Conservation (phyloP, 352 stramenopile genomes). For the Globisporangium splendens region DNA sequence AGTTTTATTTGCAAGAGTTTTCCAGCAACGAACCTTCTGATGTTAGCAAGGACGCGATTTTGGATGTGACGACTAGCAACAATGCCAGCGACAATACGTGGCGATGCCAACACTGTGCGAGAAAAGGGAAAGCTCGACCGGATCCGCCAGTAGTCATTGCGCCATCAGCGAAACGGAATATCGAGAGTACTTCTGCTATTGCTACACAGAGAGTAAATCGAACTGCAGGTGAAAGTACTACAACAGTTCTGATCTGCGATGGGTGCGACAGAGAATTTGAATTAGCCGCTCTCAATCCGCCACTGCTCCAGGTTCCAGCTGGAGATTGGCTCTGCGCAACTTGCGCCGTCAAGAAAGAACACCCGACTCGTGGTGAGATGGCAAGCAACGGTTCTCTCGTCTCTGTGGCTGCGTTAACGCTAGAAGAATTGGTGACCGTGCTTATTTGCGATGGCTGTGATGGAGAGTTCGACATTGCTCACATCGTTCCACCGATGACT, state of each 20-base stretch:
- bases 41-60: constrained; percentile 17
- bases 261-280: constrained; percentile 25
- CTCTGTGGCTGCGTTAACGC: background rate
- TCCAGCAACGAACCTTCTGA: constrained; percentile 26
- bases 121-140: background rate
- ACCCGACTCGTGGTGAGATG: background rate
- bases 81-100: background rate
- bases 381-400: background rate
- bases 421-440: constrained; percentile 18
- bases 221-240: background rate
- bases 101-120: constrained; percentile 6
- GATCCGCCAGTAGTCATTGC: background rate
- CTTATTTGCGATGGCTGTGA: constrained; percentile 74
- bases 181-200: background rate
- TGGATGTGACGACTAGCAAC: constrained; percentile 1
- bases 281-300: constrained; percentile 15
- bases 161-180: background rate
- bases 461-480: constrained; percentile 49
- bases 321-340: constrained; percentile 27
- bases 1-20: constrained; percentile 45
- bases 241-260: constrained; percentile 20
- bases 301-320: constrained; percentile 13
- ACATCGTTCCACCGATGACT: constrained; percentile 40
- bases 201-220: background rate
- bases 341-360: background rate